Percentiles rank a stretch among this genome's conserved stretches.
Conservation (phyloP, 2,329 filamentous ascomycete genomes). For the Fusarium verticillioides region DNA sequence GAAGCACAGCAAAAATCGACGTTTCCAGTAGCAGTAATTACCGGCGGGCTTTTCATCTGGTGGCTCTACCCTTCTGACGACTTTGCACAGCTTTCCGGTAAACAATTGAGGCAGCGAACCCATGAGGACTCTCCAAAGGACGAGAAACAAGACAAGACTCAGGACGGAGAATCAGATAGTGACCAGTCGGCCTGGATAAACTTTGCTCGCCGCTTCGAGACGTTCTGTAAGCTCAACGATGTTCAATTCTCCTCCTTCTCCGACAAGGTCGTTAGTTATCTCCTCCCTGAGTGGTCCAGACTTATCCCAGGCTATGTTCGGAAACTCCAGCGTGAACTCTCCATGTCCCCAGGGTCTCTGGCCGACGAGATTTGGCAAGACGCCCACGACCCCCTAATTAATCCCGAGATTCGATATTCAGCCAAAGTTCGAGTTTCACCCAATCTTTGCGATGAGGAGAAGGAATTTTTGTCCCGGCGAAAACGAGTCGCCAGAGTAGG, state of each 20-base stretch:
- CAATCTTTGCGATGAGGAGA: conserved; percentile 85
- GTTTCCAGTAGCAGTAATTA: conserved; percentile 49
- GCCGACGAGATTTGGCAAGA: conserved; percentile 95
- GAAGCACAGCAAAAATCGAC: conserved; percentile 39
- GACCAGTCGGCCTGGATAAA: conserved; percentile 59
- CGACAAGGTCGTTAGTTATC: conserved; percentile 72
- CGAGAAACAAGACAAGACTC: conserved; percentile 31
- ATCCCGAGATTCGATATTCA: conserved; percentile 88
- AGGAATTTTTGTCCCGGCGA: conserved; percentile 76
- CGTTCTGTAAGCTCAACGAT: conserved; percentile 65
- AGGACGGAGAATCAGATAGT: conserved; percentile 28
- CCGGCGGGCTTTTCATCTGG: conserved; percentile 55
- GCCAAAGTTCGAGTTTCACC: conserved; percentile 84
- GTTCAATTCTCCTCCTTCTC: conserved; percentile 66
- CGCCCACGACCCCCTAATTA: conserved; percentile 82
- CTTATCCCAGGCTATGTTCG: conserved; percentile 78
- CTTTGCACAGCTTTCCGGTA: conserved; percentile 51
- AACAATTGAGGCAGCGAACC: conserved; percentile 15
- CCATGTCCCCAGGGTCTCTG: conserved; percentile 86
- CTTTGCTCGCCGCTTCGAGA: conserved; percentile 60
- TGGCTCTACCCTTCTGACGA: conserved; percentile 58
- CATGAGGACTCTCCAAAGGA: conserved; percentile 7
- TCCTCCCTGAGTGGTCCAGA: conserved; percentile 86
- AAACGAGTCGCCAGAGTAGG: conserved; percentile 76
- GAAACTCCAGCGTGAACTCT: conserved; percentile 89